Conservation (phyloP, 192 early-diverging fungal genomes). For the Umbelopsis ramanniana region DNA sequence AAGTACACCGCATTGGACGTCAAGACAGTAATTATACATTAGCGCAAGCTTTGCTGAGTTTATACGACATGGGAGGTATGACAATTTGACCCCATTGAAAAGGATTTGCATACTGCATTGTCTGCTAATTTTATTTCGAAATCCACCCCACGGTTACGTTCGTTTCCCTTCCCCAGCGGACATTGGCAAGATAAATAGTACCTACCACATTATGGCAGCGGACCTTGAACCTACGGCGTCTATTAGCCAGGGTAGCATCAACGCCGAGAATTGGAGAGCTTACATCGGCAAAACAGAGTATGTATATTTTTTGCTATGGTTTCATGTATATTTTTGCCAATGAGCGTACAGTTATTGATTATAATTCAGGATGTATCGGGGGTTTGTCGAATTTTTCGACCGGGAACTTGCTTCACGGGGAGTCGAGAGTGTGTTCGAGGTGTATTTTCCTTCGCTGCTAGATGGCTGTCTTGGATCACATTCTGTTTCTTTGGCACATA, state of each 20-base stretch:
- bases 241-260: neutral
- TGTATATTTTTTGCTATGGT: neutral
- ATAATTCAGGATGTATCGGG: conserved; percentile 8
- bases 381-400: conserved; percentile 9
- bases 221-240: neutral
- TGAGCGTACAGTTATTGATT: neutral
- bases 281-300: conserved; percentile 8
- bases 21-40: neutral
- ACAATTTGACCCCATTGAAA: neutral
- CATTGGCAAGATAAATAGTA: neutral
- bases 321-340: neutral
- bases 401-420: neutral
- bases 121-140: neutral
- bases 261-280: neutral
- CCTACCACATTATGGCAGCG: neutral
- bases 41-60: conserved; percentile 10
- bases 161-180: neutral
- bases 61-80: conserved; percentile 16
- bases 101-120: neutral
- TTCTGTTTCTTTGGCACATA: neutral
- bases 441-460: conserved; percentile 1
- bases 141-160: too few relatives aligned
- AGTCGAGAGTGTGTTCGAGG: neutral
- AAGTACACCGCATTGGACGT: conserved; percentile 4
- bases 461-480: conserved; percentile 14